A percentile compares a stretch with the other conserved stretches of the same genome.
Conservation (phyloP, 2,329 filamentous ascomycete genomes). For the Neopestalotiopsis rosae region DNA sequence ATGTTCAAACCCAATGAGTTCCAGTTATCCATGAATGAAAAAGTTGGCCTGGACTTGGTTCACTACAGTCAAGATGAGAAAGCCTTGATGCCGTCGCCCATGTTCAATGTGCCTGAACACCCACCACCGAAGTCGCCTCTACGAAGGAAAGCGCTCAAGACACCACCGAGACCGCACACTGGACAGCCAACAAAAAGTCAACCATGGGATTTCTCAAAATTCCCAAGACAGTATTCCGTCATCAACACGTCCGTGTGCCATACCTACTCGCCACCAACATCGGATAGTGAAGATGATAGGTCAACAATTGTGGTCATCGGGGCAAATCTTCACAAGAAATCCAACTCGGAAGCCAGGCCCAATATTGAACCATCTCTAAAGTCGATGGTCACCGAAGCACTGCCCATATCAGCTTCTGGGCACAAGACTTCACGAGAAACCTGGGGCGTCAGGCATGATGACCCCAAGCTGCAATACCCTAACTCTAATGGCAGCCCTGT, state of each 20-base stretch:
- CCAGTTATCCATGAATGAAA: constrained; percentile 22
- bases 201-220: constrained; percentile 21
- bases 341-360: background rate
- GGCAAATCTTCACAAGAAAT: constrained; percentile 24
- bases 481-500: constrained; percentile 17
- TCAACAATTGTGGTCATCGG: constrained; percentile 18
- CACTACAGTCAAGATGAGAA: constrained; percentile 22
- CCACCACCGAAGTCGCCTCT: constrained; percentile 17
- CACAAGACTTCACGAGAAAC: constrained; percentile 27
- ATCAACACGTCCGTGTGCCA: constrained; percentile 15
- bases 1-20: constrained; percentile 34
- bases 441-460: constrained; percentile 29
- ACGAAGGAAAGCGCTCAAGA: constrained; percentile 9
- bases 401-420: background rate
- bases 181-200: constrained; percentile 14
- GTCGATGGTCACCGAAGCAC: background rate
- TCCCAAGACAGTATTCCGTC: constrained; percentile 23
- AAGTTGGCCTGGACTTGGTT: constrained; percentile 14
- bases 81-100: constrained; percentile 29
- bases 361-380: background rate
- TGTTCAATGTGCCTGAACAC: constrained; percentile 22
- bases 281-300: constrained; percentile 26
- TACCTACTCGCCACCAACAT: constrained; percentile 27
- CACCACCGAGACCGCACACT: background rate
- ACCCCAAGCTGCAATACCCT: constrained; percentile 21